Conservation (phyloP, 495 filamentous ascomycete species). For the Neurospora sp. region DNA sequence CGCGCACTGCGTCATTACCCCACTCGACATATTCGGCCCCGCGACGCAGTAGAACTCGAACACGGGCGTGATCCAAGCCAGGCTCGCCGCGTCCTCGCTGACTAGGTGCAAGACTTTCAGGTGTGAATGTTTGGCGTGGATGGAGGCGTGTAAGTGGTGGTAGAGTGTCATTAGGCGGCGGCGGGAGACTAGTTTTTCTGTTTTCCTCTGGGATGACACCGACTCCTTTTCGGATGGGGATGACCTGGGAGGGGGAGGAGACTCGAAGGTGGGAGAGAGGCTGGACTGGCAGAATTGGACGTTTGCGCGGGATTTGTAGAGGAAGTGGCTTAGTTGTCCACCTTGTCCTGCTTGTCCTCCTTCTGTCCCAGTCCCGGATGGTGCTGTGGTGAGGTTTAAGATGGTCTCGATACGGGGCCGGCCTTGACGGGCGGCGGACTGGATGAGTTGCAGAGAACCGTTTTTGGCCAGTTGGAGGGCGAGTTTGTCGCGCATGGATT, state of each 20-base stretch:
- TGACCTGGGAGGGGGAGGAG: background rate
- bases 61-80: constrained; percentile 81
- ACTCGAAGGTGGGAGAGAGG: constrained; percentile 58
- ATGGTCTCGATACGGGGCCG: constrained; percentile 61
- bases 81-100: constrained; percentile 58
- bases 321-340: constrained; percentile 66
- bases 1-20: constrained; percentile 72
- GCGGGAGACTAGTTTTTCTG: constrained; percentile 41
- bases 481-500: constrained; percentile 72
- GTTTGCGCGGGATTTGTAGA: constrained; percentile 88
- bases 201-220: too few species aligned
- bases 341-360: background rate
- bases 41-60: constrained; percentile 95
- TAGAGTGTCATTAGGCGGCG: constrained; percentile 78
- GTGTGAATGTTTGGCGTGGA: constrained; percentile 72
- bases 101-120: constrained; percentile 78
- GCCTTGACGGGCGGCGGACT: constrained; percentile 57
- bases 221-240: background rate
- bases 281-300: constrained; percentile 93
- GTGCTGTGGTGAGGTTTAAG: background rate
- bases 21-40: constrained; percentile 65
- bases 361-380: background rate
- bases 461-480: constrained; percentile 67
- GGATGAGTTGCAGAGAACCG: constrained; percentile 64
- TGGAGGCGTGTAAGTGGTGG: constrained; percentile 67